Conservation (phyloP, 371 early-diverging fungal species). For the Circinella umbellata region DNA sequence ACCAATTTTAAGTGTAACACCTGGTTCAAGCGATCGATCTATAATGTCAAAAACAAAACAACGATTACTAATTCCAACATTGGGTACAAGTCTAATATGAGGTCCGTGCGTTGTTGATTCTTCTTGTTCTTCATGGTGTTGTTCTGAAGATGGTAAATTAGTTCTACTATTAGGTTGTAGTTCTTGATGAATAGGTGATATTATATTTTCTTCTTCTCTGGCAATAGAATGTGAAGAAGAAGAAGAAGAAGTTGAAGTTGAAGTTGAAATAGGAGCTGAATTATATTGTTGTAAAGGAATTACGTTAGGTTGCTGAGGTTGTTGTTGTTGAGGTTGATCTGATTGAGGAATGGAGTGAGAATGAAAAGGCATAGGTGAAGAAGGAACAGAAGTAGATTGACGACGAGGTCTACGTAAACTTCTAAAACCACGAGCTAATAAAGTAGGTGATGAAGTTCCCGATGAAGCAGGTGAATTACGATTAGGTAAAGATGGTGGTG, state of each 20-base stretch:
- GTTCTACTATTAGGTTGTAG: not conserved
- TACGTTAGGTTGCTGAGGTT: not conserved
- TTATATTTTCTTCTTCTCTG: not conserved
- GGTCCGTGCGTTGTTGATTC: constrained; percentile 27
- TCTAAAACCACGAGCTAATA: constrained; percentile 40
- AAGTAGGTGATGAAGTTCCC: constrained; percentile 26
- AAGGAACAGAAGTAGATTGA: constrained; percentile 23
- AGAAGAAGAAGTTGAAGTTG: constrained; percentile 11
- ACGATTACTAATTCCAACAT: constrained; percentile 67
- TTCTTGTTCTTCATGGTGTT: not conserved
- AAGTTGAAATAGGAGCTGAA: constrained; percentile 3
- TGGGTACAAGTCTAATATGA: constrained; percentile 77
- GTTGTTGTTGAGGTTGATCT: not conserved
- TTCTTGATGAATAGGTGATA: not conserved
- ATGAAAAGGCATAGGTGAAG: constrained; percentile 11
- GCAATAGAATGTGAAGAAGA: constrained; percentile 19
- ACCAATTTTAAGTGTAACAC: constrained; percentile 73
- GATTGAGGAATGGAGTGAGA: not conserved
- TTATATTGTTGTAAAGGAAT: not conserved
- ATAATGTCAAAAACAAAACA: constrained; percentile 85
- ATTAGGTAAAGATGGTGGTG: not conserved
- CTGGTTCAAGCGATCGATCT: constrained; percentile 75
- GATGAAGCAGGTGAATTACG: constrained; percentile 8
- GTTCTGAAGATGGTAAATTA: no score
- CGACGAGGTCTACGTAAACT: constrained; percentile 40